phyloP scores from a whole-genome alignment of 768 basidiomycete genomes.

The Sistotremastrum niveocremeum region DNA sequence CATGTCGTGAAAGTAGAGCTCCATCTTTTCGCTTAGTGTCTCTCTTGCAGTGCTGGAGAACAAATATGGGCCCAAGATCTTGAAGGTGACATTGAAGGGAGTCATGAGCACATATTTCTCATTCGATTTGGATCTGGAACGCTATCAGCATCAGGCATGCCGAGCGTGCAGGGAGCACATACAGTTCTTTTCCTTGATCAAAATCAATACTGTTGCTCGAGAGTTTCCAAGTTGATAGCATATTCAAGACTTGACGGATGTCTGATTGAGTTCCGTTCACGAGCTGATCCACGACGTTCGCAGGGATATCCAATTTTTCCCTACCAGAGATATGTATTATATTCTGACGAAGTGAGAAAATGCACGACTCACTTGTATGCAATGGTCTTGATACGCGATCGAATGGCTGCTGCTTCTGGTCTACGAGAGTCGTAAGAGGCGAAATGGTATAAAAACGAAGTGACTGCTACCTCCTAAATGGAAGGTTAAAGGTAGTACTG shows the following conservation, averaged over 20 bases:
- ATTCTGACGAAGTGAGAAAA: neutral
- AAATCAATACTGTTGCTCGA: conserved; percentile 71
- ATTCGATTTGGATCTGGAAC: conserved; percentile 64
- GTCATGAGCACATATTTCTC: conserved; percentile 86
- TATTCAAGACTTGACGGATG: conserved; percentile 93
- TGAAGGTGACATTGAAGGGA: conserved; percentile 85
- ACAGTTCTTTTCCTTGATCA: conserved; percentile 89
- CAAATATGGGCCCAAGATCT: conserved; percentile 81
- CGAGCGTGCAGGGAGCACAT: conserved; percentile 17
- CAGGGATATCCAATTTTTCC: conserved; percentile 87
- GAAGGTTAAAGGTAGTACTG: conserved; percentile 54
- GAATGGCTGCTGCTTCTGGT: conserved; percentile 60
- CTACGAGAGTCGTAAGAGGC: conserved; percentile 25
- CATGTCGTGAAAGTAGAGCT: conserved; percentile 93
- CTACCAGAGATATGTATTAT: conserved; percentile 23
- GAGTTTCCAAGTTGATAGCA: conserved; percentile 97
- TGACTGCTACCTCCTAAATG: conserved; percentile 57
- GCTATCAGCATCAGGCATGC: neutral
- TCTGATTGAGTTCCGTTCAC: conserved; percentile 84
- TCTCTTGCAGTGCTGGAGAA: conserved; percentile 75
- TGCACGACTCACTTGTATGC: conserved; percentile 59
- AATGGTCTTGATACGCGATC: conserved; percentile 81
- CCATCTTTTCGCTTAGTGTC: conserved; percentile 84
- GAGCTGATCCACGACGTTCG: conserved; percentile 86
- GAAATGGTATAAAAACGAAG: neutral